A percentile compares a stretch with the other conserved stretches of the same genome.
Evolutionary conservation across 2,329 filamentous ascomycete genomes (phyloP).

Genomic region (Sporothrix sp.): DNA sequence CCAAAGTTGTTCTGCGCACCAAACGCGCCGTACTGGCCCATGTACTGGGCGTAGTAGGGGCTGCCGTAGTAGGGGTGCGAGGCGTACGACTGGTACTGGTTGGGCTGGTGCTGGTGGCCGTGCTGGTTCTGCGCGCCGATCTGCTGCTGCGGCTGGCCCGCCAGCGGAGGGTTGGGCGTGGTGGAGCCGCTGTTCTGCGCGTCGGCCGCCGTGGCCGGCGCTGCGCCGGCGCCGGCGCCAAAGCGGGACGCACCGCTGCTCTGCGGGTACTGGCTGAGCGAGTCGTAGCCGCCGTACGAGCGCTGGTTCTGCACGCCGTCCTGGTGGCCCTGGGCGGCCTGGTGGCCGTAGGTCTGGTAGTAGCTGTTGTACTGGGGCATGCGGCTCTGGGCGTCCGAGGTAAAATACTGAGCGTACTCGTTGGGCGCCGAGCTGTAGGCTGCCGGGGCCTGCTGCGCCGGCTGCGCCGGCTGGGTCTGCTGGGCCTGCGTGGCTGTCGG

Average conservation of each 20-base stretch:
- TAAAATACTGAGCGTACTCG: constrained; percentile 83
- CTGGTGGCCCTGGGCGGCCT: constrained; percentile 56
- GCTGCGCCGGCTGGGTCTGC: too few species aligned
- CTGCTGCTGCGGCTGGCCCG: constrained; percentile 34
- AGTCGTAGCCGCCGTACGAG: constrained; percentile 67
- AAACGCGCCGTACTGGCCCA: constrained; percentile 33
- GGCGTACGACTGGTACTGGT: constrained; percentile 24
- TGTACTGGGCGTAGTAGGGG: constrained; percentile 54
- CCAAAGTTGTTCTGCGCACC: constrained; percentile 42
- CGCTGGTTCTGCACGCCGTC: constrained; percentile 64
- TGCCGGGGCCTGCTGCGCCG: constrained; percentile 50
- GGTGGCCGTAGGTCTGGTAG: constrained; percentile 50
- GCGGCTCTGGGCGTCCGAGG: constrained; percentile 55
- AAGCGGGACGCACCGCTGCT: constrained; percentile 57
- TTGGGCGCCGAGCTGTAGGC: constrained; percentile 64
- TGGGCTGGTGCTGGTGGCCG: constrained; percentile 24
- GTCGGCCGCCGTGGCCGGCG: constrained; percentile 41
- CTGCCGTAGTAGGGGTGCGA: constrained; percentile 51
- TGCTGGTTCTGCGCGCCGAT: constrained; percentile 24
- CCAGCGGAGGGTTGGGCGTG: constrained; percentile 67
- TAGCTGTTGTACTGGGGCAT: constrained; percentile 66
- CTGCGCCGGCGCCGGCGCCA: constrained; percentile 30
- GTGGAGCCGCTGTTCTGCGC: constrained; percentile 80
- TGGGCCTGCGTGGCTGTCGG: constrained; percentile 33
- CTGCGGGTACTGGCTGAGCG: constrained; percentile 61